phyloP scores from a whole-genome alignment of 208 protist genomes.

The Crithidia bombi region DNA sequence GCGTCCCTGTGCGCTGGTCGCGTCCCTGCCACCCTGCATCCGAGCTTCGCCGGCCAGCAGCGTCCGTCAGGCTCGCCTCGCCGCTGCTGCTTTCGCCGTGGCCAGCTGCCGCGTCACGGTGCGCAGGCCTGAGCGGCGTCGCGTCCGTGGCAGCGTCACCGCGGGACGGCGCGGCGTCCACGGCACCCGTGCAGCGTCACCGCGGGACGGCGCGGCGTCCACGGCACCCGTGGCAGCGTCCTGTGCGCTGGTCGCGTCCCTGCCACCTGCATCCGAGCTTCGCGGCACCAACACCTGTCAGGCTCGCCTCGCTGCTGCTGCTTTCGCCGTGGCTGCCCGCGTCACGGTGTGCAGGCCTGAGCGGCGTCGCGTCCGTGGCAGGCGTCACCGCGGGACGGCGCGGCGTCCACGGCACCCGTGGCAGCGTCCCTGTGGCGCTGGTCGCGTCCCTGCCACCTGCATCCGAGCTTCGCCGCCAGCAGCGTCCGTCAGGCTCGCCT shows the following conservation, averaged over 20 bases:
- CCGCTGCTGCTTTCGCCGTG: background rate
- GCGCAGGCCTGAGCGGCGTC: background rate
- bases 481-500: background rate
- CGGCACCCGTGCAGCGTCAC: background rate
- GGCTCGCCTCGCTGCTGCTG: too few relatives aligned
- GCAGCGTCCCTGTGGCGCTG: background rate
- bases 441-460: too few relatives aligned
- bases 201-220: too few relatives aligned
- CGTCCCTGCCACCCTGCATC: too few relatives aligned
- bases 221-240: too few relatives aligned
- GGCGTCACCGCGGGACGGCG: background rate
- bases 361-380: background rate
- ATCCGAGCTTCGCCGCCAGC: background rate
- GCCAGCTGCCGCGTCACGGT: background rate
- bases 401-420: background rate
- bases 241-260: too few relatives aligned
- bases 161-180: background rate
- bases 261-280: too few relatives aligned
- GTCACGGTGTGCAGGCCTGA: too few relatives aligned
- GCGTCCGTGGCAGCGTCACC: conserved; percentile 7
- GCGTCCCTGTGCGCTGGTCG: too few relatives aligned
- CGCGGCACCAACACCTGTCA: too few relatives aligned
- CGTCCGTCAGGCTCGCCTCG: background rate
- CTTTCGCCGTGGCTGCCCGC: too few relatives aligned
- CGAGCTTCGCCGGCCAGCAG: too few relatives aligned